Evolutionary conservation across 2,329 filamentous ascomycete genomes (phyloP), one percentile per base, ranked within the genome.

Genomic region (Fusarium transvaalense): DNA sequence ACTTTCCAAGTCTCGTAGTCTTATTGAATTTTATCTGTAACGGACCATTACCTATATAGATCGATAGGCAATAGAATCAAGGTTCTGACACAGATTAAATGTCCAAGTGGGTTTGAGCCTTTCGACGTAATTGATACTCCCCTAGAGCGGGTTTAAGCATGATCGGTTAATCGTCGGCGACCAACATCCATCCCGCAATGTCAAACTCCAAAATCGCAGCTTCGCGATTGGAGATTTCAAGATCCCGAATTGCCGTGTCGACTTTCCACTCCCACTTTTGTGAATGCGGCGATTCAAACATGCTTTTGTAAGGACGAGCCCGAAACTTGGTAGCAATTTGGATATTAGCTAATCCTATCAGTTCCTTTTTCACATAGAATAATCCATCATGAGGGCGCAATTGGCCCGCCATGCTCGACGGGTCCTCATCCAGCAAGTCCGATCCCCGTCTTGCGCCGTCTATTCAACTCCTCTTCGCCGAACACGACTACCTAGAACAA

Each of bases 391-490:
- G 81, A 81, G 81, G 80, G 79, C 80, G 75, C 77, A 78, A 69
- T 71, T 83, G 71, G 80, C 80, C 78, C 80, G 80, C 70, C 79
- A 83, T 78, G 80, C 79, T 76, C 80, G 76, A 75, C 78, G 79
- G 71, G 75, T 80, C 69, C 75, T 81, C 64, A 73, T 78, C 73
- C 73, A 75, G 70, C 78, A 76, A 47, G 65, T 75, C 51, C 66
- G 76, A 61, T 71, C 74, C 60, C 75, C 80, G 51, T 76, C 77
- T 38, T 80, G 77, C 72, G 73, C 78, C 52, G 60, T 76, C 43
- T 76, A 76, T 51, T 74, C 76, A n/a, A 71, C 54, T 42, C 69
- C 72, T 21, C 59, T 71, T 37, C 77, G 76, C 39, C 76, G 74
- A 65, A 63, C 75, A 43, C 71, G 71, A 32, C 37, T 75, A 34